phyloP scores from a whole-genome alignment of 768 basidiomycete genomes.

The Phylloporus arenicola region DNA sequence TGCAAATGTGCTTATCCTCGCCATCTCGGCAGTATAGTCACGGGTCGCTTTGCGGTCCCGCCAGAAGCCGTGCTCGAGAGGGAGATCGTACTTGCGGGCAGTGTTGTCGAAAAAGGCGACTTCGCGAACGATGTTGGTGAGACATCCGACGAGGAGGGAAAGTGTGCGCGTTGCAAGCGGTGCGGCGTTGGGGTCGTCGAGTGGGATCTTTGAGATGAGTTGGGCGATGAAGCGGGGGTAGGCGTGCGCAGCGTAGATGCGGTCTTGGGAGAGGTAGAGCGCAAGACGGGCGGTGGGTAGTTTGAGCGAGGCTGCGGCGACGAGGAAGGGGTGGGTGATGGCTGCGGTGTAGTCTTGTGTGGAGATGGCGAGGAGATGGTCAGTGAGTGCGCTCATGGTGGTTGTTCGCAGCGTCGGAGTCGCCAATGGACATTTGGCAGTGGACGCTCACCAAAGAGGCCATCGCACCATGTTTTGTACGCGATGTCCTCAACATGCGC shows the following conservation, averaged over 20 bases:
- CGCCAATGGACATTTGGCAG: constrained; percentile 26
- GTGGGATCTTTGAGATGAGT: constrained; percentile 56
- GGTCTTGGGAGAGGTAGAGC: constrained; percentile 68
- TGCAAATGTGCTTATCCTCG: constrained; percentile 41
- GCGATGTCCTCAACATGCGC: constrained; percentile 47
- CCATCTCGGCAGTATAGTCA: constrained; percentile 71
- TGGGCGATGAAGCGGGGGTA: constrained; percentile 69
- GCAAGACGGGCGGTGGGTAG: constrained; percentile 46
- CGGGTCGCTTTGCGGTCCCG: constrained; percentile 54
- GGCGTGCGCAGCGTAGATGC: constrained; percentile 67
- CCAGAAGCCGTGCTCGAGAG: constrained; percentile 37
- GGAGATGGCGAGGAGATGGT: constrained; percentile 36
- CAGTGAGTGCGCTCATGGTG: constrained; percentile 11
- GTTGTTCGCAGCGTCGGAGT: neutral
- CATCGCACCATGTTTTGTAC: constrained; percentile 49
- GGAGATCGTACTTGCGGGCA: constrained; percentile 40
- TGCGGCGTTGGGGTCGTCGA: constrained; percentile 12
- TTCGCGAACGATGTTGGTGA: constrained; percentile 55
- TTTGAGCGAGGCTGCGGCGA: constrained; percentile 46
- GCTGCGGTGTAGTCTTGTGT: constrained; percentile 41
- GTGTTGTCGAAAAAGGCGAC: constrained; percentile 57
- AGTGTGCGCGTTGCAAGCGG: constrained; percentile 33
- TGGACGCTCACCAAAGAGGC: constrained; percentile 58
- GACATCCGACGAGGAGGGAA: constrained; percentile 44
- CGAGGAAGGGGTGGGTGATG: constrained; percentile 55